These are phyloP conservation scores for Plasmopara muralis DNA, from an alignment of 352 stramenopile species.

Conservation along the genomic window DNA sequence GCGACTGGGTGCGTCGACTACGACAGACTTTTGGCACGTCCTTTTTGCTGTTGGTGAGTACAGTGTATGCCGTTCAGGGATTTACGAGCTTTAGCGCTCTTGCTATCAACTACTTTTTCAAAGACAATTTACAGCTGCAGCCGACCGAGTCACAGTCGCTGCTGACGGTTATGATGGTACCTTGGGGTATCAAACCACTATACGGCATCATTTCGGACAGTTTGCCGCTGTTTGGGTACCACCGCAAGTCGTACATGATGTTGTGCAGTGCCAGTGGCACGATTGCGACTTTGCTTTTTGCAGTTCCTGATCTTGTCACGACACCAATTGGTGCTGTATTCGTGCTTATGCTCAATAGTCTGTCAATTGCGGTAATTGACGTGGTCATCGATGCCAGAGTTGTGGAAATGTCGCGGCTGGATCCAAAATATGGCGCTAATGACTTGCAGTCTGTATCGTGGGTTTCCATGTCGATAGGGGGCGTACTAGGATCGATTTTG, in stretches of 20 bases:
- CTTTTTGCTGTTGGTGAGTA: constrained; percentile 64
- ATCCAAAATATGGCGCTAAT: constrained; percentile 83
- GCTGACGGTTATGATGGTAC: constrained; percentile 90
- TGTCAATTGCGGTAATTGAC: constrained; percentile 91
- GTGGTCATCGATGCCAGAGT: constrained; percentile 96
- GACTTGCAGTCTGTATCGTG: constrained; percentile 94
- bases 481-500: constrained; percentile 91
- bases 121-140: constrained; percentile 93
- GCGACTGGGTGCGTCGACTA: constrained; percentile 43
- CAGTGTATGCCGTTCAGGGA: constrained; percentile 92
- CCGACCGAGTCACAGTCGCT: constrained; percentile 90
- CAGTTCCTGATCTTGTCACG: constrained; percentile 47
- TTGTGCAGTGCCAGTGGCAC: constrained; percentile 70
- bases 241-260: constrained; percentile 93
- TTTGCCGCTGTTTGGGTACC: constrained; percentile 91
- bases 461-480: constrained; percentile 88
- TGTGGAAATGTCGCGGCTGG: constrained; percentile 89
- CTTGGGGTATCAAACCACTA: constrained; percentile 94
- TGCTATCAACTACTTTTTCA: constrained; percentile 95
- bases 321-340: constrained; percentile 48
- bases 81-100: constrained; percentile 90
- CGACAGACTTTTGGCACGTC: constrained; percentile 58
- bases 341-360: constrained; percentile 74
- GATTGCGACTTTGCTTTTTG: constrained; percentile 51
- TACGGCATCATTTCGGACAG: constrained; percentile 96